Base-by-base conservation (phyloP, 257 asterid species). In the Salvia hispanica region DNA sequence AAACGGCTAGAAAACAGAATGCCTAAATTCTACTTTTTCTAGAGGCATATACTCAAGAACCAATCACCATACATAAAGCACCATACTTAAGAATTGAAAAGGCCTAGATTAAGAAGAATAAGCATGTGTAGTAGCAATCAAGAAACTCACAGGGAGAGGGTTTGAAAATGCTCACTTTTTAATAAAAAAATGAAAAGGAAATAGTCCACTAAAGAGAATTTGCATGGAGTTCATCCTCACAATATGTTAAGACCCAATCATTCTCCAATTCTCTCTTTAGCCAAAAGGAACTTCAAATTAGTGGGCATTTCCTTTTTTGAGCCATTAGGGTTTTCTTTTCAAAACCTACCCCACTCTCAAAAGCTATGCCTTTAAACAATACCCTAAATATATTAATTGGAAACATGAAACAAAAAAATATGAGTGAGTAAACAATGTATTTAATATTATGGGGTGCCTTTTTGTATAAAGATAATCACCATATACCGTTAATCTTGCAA, bases 261-360 rank as follows among this genome's bases (percentile, higher is more conserved):
- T 80, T 58, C 74, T 72, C 73, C 74, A 71, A 57, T 43, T 60
- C 72, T 56, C 74, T 65, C 62, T 76, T 76, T 63, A 73, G 64
- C 73, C 71, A 79, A 79, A 79, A 79, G 80, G 75, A 67, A 50
- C 62, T 77, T 78, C 56, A 51, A 39, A 69, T 79, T 80, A 89
- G 95, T 89, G 96, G 96, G 92, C 90, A 85, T 87, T 87, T 79
- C 76, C 85, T 83, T 80, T 79, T 75, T 72, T 67, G 67, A 58
- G 76, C 78, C 78, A 71, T 79, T 67, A 37, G 64, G 56, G 66
- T 76, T 52, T 63, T 72, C 66, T 67, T 72, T 69, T 33, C 28
- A 54, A 52, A 69, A 55, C 71, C 72, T 63, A 36, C 70, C 77
- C 74, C 87, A 82, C 81, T 73, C 53, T 57, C 69, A 76, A 82